Evolutionary conservation across 2,329 filamentous ascomycete genomes (phyloP).

Genomic region (Xylaria sp.): DNA sequence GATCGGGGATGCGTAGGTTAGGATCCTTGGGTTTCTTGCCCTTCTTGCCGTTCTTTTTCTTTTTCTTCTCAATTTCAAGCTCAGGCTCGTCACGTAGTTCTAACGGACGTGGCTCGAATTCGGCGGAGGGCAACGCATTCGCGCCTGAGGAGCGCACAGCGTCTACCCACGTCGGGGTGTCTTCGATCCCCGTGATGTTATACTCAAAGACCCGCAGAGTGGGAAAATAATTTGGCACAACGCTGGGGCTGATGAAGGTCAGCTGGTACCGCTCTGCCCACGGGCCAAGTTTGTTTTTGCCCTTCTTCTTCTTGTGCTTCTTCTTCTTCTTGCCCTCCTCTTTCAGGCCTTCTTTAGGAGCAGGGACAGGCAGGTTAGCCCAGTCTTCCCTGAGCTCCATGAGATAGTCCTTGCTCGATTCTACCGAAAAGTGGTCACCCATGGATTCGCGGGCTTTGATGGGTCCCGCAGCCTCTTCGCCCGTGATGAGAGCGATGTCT

Average conservation of each 20-base stretch:
- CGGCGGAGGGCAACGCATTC: background rate
- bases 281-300: conserved; percentile 68
- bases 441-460: conserved; percentile 40
- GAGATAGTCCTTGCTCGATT: conserved; percentile 79
- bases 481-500: conserved; percentile 54
- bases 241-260: conserved; percentile 78
- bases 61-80: conserved; percentile 42
- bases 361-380: conserved; percentile 69
- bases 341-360: conserved; percentile 30
- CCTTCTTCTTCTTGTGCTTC: conserved; percentile 56
- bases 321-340: conserved; percentile 50
- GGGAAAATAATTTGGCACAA: conserved; percentile 92
- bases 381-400: conserved; percentile 76
- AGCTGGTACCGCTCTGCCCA: conserved; percentile 86
- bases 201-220: conserved; percentile 91
- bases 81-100: conserved; percentile 32
- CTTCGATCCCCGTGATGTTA: conserved; percentile 79
- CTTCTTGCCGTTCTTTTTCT: conserved; percentile 50
- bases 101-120: conserved; percentile 17
- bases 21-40: conserved; percentile 58
- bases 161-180: conserved; percentile 49
- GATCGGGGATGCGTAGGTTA: conserved; percentile 66
- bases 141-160: conserved; percentile 11
- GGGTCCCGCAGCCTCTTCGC: conserved; percentile 31
- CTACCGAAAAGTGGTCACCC: conserved; percentile 60